Evolutionary conservation across 495 filamentous ascomycete species (phyloP).

Genomic region (Penicillium lagena): DNA sequence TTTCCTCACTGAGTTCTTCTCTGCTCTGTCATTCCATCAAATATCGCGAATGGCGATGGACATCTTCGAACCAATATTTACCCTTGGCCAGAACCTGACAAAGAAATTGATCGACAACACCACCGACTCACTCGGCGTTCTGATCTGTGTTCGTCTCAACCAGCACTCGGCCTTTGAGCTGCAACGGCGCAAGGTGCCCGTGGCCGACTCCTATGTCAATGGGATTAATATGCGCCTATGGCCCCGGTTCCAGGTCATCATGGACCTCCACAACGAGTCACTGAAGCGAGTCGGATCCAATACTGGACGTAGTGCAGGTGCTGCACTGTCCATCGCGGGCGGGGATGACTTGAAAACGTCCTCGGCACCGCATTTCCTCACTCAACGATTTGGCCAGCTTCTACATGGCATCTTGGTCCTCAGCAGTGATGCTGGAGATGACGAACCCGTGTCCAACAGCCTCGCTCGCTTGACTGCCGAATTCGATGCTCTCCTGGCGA

Average conservation of each 20-base stretch:
- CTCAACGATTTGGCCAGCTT: conserved; percentile 88
- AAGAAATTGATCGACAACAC: conserved; percentile 69
- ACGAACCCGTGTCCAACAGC: conserved; percentile 83
- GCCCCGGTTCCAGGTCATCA: conserved; percentile 89
- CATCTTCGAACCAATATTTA: conserved; percentile 81
- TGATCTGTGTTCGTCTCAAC: conserved; percentile 88
- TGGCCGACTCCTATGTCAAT: conserved; percentile 87
- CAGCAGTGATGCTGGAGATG: conserved; percentile 81
- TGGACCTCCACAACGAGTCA: conserved; percentile 88
- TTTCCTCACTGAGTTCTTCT: conserved; percentile 87
- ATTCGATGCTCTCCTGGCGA: conserved; percentile 69
- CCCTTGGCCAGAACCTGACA: conserved; percentile 69
- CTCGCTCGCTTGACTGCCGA: conserved; percentile 68
- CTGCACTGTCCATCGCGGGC: conserved; percentile 51
- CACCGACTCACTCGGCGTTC: conserved; percentile 75
- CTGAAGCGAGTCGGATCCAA: conserved; percentile 55
- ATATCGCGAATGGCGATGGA: conserved; percentile 62
- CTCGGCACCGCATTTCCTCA: conserved; percentile 83
- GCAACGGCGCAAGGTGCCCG: conserved; percentile 83
- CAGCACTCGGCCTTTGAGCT: conserved; percentile 90
- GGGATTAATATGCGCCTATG: conserved; percentile 92
- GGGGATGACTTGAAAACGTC: conserved; percentile 57
- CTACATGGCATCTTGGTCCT: conserved; percentile 76
- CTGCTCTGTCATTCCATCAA: conserved; percentile 50
- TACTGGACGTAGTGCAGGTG: conserved; percentile 44